phyloP scores from a whole-genome alignment of 2,329 filamentous ascomycete genomes.

The Mycosphaerella arachidis region DNA sequence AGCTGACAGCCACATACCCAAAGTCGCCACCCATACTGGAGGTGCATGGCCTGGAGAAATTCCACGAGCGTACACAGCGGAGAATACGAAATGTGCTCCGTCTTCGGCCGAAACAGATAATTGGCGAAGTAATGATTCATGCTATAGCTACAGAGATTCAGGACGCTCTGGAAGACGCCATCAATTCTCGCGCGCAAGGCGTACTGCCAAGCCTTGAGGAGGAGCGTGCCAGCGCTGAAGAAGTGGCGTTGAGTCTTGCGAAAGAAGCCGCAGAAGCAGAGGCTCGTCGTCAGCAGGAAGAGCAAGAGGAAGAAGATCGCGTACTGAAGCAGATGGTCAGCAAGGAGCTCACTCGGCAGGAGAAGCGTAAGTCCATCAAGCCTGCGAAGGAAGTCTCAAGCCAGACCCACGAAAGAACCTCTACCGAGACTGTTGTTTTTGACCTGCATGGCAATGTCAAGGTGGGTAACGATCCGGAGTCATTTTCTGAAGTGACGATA shows the following conservation, averaged over 20 bases:
- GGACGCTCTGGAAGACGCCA: constrained; percentile 79
- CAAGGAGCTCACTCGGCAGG: constrained; percentile 62
- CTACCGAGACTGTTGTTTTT: constrained; percentile 24
- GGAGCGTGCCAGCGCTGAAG: constrained; percentile 79
- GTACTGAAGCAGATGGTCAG: constrained; percentile 65
- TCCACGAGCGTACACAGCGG: constrained; percentile 67
- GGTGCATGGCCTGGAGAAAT: constrained; percentile 58
- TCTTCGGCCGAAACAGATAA: constrained; percentile 61
- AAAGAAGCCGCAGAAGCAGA: constrained; percentile 41
- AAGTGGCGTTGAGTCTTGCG: constrained; percentile 59
- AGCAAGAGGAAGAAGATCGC: constrained; percentile 59
- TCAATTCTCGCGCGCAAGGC: constrained; percentile 66
- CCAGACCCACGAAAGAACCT: not conserved
- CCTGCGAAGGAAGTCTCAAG: constrained; percentile 35
- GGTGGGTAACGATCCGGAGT: constrained; percentile 17
- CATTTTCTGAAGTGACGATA: constrained; percentile 25
- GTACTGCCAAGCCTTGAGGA: constrained; percentile 83
- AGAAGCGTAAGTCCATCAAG: constrained; percentile 53
- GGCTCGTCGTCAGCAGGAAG: constrained; percentile 36
- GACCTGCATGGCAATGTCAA: constrained; percentile 26
- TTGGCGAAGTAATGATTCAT: constrained; percentile 63
- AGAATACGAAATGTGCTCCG: constrained; percentile 67
- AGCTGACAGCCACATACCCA: constrained; percentile 85
- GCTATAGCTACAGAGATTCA: constrained; percentile 57
- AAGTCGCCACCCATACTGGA: constrained; percentile 72